Conservation (phyloP, 2,329 filamentous ascomycete genomes). For the Diaporthe sp. region DNA sequence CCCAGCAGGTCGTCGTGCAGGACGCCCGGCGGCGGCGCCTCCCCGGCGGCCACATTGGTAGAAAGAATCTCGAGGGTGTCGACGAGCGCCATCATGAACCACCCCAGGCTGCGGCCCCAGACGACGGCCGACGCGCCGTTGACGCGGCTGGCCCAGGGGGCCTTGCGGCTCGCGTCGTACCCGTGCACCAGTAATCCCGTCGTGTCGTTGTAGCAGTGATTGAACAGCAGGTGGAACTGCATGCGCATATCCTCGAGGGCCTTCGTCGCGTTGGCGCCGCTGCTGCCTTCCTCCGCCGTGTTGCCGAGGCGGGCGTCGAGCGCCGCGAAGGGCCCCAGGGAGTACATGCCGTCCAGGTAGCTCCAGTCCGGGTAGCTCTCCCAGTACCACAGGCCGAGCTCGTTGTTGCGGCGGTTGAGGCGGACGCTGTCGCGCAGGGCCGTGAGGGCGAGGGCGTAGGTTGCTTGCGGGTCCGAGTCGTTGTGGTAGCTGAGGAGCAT, state of each 20-base stretch:
- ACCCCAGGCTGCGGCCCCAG: constrained; percentile 60
- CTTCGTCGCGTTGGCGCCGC: background rate
- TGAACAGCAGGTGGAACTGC: constrained; percentile 55
- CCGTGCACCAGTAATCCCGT: constrained; percentile 60
- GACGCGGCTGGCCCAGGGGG: constrained; percentile 57
- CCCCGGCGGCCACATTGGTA: background rate
- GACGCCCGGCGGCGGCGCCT: background rate
- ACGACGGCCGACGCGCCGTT: constrained; percentile 61
- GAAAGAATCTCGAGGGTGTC: constrained; percentile 45
- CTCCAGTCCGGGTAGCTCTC: constrained; percentile 56
- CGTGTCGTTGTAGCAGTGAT: constrained; percentile 49
- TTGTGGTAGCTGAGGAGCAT: background rate
- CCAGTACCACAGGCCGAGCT: constrained; percentile 46
- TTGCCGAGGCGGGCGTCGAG: constrained; percentile 44
- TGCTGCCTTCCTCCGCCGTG: background rate
- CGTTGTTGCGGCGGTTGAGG: constrained; percentile 38
- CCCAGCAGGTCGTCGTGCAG: background rate
- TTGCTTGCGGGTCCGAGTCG: no score
- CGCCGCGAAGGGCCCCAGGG: constrained; percentile 49
- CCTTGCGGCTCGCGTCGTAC: constrained; percentile 58
- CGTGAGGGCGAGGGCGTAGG: background rate
- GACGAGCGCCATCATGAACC: constrained; percentile 44
- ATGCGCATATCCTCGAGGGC: constrained; percentile 53
- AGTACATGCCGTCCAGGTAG: constrained; percentile 62
- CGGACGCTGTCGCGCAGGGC: constrained; percentile 1